Base-by-base conservation (phyloP, 2,329 filamentous ascomycete species). In the Phoma sp. region DNA sequence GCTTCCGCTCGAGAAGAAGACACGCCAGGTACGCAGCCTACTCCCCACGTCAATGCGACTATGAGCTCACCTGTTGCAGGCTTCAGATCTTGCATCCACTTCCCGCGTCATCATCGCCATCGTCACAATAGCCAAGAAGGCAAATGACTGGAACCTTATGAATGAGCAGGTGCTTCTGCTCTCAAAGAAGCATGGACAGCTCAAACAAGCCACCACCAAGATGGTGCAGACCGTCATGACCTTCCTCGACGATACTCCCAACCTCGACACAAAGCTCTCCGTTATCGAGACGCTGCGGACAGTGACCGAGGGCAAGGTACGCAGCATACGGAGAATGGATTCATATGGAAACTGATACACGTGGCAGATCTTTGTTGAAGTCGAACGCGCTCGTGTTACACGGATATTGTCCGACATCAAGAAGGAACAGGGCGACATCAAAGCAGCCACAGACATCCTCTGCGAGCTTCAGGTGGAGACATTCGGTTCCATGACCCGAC, bases 101-200 rank as follows among this genome's bases (percentile, higher is more conserved):
- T 97, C 93, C 63, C 87, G 93, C 75, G 82, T 96, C 62, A 83
- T 99, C 67, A 82, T 96, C 72, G 83, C 88, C 61, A 95, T 99
- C 76, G 91, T 96, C 75, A 96, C 91, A 74, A 87, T 98, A 82
- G 94, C 92, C 82, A 98, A 97, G 80, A 84, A 96, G 77, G 88
- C 90, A 19, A 89, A 89, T 65, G 92, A 99, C 77, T 99, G 95
- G 95, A 88, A 87, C 76, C 81, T 97, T 71, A 85, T 99, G 79
- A 98, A 96, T 76, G 95, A 99, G 80, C 95, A 99, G 80, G 91
- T 96, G 61, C 84, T 96, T 69, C 84, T 97, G 62, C 84, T 99
- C 54, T 98, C 95, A 64, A 99, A 99, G 88, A 99, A 99, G 83
- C 95, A 99, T 90, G 91, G 93, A 70, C 95, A 99, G 82, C 92